Base-by-base conservation (phyloP, 2,329 filamentous ascomycete species). In the Calonectria hawksworthii region DNA sequence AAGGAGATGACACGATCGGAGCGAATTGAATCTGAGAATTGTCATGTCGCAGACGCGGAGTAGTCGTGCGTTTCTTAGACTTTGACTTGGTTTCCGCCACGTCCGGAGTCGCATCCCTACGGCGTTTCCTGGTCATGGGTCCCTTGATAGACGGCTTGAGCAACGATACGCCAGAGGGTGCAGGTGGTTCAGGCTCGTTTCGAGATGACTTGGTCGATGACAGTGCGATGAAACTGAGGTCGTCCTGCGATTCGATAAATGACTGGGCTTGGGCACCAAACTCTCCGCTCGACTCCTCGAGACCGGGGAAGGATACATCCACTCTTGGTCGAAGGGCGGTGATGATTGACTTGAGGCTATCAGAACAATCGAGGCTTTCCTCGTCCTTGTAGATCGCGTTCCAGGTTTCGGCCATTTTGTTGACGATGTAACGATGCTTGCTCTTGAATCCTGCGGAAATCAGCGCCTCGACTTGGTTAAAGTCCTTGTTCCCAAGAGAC, bases 1-100 rank as follows among this genome's bases (percentile, higher is more conserved):
- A 85, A 4, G 89, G 83, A 0, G 93, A 91, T 16, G 92, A 91
- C 36, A 91, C 89, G 61, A 96, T 93, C 0, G 92, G 86, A 3
- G 93, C 91, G 80, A 97, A 97, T 54, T 94, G 90, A 32, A 98
- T 90, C 80, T 98, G 95, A 0, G 95, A 98, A 83, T 98, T 91
- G 75, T 98, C 92, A 79, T 98, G 95, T 41, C 94, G 91, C 34
- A 93, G 87, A 74, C 90, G 91, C 23, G 89, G 87, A 61, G 89
- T 91, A 30, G 73, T 81, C 4, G 75, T 81, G 30, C 79, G 77
- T 66, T 83, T 84, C 14, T 74, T 67, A 47, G 79, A 61, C 13
- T 75, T 67, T 34, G 80, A 61, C 63, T 79, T 83, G 23, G 72
- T 63, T n/a, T 74, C 79, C 28, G 70, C 70, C 2, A 76, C 52